Conservation (phyloP, 139 green algal genomes). For the Haematococcus sp. region DNA sequence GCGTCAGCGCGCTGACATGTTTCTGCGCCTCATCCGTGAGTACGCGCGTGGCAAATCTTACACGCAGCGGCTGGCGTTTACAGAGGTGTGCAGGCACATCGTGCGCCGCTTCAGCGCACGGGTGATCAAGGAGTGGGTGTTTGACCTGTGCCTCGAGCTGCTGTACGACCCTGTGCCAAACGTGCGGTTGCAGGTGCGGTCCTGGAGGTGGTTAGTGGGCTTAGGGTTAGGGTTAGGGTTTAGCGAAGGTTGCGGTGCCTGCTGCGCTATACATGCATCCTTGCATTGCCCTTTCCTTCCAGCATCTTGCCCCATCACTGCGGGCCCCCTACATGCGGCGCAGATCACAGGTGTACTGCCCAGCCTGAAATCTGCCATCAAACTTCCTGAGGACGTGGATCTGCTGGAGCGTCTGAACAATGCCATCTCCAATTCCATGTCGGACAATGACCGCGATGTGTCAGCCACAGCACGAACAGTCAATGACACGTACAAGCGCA, state of each 20-base stretch:
- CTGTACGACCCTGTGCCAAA: conserved; percentile 66
- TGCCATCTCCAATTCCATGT: conserved; percentile 73
- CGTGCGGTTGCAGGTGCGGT: conserved; percentile 47
- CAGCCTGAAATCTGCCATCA: conserved; percentile 55
- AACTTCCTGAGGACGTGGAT: conserved; percentile 72
- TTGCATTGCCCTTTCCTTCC: neutral
- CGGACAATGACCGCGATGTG: conserved; percentile 70
- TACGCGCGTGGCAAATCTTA: conserved; percentile 47
- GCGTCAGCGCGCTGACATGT: conserved; percentile 52
- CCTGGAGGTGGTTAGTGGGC: no score
- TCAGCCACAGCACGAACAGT: conserved; percentile 41
- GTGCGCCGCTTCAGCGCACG: conserved; percentile 43
- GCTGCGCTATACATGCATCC: neutral
- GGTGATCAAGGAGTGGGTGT: conserved; percentile 52
- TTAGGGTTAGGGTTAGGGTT: no score
- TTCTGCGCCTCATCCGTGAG: conserved; percentile 55
- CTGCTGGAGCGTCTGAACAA: conserved; percentile 71
- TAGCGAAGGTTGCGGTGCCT: no score
- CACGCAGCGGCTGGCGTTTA: conserved; percentile 45
- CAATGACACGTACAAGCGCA: conserved; percentile 68
- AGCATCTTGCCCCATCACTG: neutral
- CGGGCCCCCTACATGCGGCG: no score
- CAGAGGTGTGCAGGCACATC: conserved; percentile 43
- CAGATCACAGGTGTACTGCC: conserved; percentile 46
- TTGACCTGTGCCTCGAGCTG: conserved; percentile 51